A percentile compares a stretch with the other conserved stretches of the same genome.
Evolutionary conservation across 2,329 filamentous ascomycete genomes (phyloP).

Genomic region (Salinomyces thailandicus): DNA sequence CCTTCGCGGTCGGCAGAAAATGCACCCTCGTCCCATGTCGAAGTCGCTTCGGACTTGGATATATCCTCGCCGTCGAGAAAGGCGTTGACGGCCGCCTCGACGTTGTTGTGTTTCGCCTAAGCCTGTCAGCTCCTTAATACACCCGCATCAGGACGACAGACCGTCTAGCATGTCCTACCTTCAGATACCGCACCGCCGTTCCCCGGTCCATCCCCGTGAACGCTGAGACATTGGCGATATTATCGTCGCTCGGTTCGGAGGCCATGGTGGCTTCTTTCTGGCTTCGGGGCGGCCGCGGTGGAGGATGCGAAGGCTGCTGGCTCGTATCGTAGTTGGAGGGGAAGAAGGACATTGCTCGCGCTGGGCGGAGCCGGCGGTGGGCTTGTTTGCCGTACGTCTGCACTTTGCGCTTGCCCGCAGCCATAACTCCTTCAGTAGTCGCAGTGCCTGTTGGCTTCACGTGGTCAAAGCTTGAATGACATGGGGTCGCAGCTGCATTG

Average conservation of each 20-base stretch:
- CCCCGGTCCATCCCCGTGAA: constrained; percentile 12
- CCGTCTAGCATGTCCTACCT: constrained; percentile 11
- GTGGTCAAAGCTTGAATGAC: not conserved
- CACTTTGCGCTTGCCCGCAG: constrained; percentile 3
- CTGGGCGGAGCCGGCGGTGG: not conserved
- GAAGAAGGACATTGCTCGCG: constrained; percentile 9
- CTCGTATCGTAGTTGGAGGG: constrained; percentile 9
- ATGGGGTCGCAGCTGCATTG: not conserved
- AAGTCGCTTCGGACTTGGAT: constrained; percentile 12
- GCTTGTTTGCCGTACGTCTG: constrained; percentile 1
- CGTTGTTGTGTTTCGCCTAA: constrained; percentile 24
- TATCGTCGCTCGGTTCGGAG: constrained; percentile 16
- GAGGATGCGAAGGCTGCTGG: constrained; percentile 3
- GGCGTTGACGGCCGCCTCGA: constrained; percentile 19
- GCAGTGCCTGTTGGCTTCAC: not conserved
- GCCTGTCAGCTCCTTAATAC: not conserved
- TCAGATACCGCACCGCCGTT: constrained; percentile 21
- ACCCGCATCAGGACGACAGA: not conserved
- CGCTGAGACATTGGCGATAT: constrained; percentile 15
- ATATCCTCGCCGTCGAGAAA: constrained; percentile 25
- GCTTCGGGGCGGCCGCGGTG: constrained; percentile 6
- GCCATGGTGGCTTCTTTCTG: constrained; percentile 20
- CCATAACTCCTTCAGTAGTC: too few species aligned
- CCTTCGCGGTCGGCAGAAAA: constrained; percentile 23
- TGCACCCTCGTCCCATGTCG: constrained; percentile 21